phyloP scores from a whole-genome alignment of 2,329 filamentous ascomycete genomes.

The Talaromyces funiculosus region DNA sequence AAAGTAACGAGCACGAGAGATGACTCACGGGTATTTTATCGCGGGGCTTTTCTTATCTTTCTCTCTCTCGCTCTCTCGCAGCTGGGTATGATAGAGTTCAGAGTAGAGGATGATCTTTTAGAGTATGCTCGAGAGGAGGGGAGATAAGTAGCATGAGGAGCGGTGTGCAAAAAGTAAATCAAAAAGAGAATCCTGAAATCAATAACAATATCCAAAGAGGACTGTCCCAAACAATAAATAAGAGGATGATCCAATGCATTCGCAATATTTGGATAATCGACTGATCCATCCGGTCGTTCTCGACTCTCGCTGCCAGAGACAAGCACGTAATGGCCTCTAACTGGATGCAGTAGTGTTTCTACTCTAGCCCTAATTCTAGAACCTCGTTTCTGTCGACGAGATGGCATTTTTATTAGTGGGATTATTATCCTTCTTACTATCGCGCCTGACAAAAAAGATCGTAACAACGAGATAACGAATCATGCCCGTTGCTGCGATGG shows the following conservation, averaged over 20 bases:
- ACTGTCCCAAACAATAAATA: background rate
- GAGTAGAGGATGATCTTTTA: background rate
- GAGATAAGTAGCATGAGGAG: background rate
- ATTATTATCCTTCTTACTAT: background rate
- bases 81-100: background rate
- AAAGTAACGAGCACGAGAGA: background rate
- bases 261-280: background rate
- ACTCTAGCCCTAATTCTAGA: background rate
- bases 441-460: background rate
- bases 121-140: background rate
- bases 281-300: background rate
- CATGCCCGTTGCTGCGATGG: background rate
- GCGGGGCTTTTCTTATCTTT: background rate
- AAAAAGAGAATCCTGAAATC: background rate
- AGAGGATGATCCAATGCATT: background rate
- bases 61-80: background rate
- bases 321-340: background rate
- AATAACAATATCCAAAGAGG: background rate
- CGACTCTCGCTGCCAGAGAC: background rate
- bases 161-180: background rate
- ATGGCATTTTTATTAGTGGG: background rate
- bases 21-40: background rate
- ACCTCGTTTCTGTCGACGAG: too few relatives aligned
- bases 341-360: background rate
- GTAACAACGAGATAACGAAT: background rate